Evolutionary conservation across 352 stramenopile species (phyloP).

Genomic region (Phytopythium ostracodes): DNA sequence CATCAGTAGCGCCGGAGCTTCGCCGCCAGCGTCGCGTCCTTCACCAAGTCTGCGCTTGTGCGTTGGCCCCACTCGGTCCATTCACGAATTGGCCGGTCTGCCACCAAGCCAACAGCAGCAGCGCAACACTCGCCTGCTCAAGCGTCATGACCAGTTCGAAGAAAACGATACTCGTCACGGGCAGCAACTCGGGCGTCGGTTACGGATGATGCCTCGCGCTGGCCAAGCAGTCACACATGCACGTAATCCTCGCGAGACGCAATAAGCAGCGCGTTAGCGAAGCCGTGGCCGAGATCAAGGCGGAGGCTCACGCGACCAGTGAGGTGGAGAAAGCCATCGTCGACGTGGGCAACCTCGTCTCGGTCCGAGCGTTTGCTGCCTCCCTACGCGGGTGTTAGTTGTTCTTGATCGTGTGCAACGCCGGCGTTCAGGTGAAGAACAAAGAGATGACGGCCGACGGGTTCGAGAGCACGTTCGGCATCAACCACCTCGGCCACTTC

Average conservation of each 20-base stretch:
- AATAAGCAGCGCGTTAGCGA: slow-evolving; percentile 8
- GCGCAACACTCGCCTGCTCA: not conserved
- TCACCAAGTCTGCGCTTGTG: no score
- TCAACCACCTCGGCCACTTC: slow-evolving; percentile 3
- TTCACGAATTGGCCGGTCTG: not conserved
- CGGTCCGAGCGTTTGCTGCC: not conserved
- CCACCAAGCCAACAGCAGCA: not conserved
- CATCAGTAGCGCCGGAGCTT: no score
- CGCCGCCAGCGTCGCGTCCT: no score
- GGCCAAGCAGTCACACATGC: slow-evolving; percentile 8
- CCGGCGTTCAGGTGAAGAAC: not conserved
- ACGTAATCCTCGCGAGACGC: slow-evolving; percentile 10
- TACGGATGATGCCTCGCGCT: not conserved
- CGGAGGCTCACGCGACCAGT: not conserved
- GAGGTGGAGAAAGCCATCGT: slow-evolving; percentile 1
- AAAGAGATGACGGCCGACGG: slow-evolving; percentile 7
- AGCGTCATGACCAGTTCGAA: not conserved
- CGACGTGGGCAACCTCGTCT: not conserved
- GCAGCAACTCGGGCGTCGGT: slow-evolving; percentile 6
- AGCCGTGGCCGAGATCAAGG: slow-evolving; percentile 6
- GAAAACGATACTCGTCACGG: slow-evolving; percentile 3
- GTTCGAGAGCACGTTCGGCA: slow-evolving; percentile 2
- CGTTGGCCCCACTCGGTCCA: not conserved
- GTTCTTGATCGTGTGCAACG: slow-evolving; percentile 6
- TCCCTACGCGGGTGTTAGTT: slow-evolving; percentile 5